Evolutionary conservation across 2,329 filamentous ascomycete species (phyloP).

Genomic region (Sarocladium kiliense): DNA sequence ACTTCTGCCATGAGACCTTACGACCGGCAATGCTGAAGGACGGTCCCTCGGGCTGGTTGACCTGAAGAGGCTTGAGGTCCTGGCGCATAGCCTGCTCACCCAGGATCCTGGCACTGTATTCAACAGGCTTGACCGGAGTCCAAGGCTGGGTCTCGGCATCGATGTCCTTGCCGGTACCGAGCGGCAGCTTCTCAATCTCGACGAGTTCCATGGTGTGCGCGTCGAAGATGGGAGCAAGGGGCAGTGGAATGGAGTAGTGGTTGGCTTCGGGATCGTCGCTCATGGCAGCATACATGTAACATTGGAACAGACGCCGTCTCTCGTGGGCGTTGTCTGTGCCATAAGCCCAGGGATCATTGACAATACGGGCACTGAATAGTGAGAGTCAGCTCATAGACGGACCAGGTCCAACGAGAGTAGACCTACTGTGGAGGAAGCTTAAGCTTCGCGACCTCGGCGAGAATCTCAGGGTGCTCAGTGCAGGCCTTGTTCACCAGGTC

Average conservation of each 20-base stretch:
- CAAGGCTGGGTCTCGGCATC: conserved; percentile 12
- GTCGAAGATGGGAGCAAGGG: conserved; percentile 15
- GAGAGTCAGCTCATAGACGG: too few species aligned
- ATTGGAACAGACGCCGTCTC: too few species aligned
- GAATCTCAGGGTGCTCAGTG: too few species aligned
- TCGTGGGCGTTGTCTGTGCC: too few species aligned
- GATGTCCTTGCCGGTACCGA: background rate
- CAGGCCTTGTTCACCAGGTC: too few species aligned
- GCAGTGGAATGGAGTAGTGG: conserved; percentile 14
- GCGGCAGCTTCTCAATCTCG: conserved; percentile 1
- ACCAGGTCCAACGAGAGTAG: too few species aligned
- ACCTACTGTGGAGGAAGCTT: too few species aligned
- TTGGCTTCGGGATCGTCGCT: conserved; percentile 13
- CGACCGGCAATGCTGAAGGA: conserved; percentile 38
- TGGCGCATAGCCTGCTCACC: conserved; percentile 12
- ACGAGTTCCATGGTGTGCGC: conserved; percentile 13
- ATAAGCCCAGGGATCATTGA: too few species aligned
- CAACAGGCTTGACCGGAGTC: too few species aligned
- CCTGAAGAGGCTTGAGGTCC: conserved; percentile 57
- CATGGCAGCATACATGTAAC: too few species aligned
- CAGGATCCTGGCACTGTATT: conserved; percentile 12
- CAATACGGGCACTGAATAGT: too few species aligned
- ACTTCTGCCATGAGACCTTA: conserved; percentile 25
- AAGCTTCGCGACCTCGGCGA: too few species aligned
- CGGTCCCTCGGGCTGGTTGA: conserved; percentile 58